Conservation (phyloP, 495 filamentous ascomycete genomes). For the Lasiosphaeris hirsuta region DNA sequence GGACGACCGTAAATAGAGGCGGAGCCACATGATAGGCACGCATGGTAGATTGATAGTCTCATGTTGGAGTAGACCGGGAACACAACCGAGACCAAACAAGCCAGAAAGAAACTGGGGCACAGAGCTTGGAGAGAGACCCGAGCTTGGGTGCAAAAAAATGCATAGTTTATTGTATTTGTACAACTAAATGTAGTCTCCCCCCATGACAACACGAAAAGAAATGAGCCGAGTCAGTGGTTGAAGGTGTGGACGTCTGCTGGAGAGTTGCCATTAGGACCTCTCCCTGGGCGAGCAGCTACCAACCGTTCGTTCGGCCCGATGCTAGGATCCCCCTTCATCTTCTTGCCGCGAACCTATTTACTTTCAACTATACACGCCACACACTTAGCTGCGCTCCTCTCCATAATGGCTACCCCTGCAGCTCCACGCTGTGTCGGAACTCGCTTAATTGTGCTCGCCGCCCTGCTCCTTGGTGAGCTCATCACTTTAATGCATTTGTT, state of each 20-base stretch:
- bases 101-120: not conserved
- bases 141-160: slow-evolving; percentile 6
- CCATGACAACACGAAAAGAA: not conserved
- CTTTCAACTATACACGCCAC: too few relatives aligned
- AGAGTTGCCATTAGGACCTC: too few relatives aligned
- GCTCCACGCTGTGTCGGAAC: too few relatives aligned
- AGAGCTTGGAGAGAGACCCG: not conserved
- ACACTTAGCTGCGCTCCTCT: too few relatives aligned
- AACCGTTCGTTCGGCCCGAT: too few relatives aligned
- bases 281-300: too few relatives aligned
- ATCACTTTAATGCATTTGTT: slow-evolving; percentile 47
- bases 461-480: slow-evolving; percentile 65
- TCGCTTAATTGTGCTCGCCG: slow-evolving; percentile 67
- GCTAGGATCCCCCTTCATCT: too few relatives aligned
- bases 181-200: slow-evolving; percentile 6
- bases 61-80: not conserved
- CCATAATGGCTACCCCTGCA: too few relatives aligned
- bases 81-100: not conserved
- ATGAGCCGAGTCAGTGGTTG: not conserved
- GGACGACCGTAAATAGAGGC: slow-evolving; percentile 2
- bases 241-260: too few relatives aligned
- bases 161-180: slow-evolving; percentile 12
- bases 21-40: not conserved
- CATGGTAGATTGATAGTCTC: not conserved
- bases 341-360: too few relatives aligned